phyloP scores from a whole-genome alignment of 352 stramenopile species.

The Globisporangium apiculatum region DNA sequence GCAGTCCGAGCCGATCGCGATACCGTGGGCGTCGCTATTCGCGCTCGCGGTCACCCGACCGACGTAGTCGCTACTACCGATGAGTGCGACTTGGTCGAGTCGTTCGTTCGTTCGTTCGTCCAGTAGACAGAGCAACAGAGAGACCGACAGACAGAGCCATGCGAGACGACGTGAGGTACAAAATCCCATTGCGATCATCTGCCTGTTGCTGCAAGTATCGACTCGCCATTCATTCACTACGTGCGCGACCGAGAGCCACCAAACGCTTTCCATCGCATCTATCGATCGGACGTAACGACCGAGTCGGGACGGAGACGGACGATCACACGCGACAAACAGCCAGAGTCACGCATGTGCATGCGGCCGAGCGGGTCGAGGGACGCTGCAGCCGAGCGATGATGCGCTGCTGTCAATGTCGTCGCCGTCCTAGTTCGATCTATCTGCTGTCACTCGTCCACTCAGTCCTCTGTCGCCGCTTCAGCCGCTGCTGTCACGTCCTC shows the following conservation, averaged over 20 bases:
- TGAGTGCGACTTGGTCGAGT: background rate
- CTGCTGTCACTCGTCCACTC: background rate
- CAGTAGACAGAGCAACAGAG: background rate
- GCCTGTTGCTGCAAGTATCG: too few species aligned
- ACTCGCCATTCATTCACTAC: too few species aligned
- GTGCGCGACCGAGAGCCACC: too few species aligned
- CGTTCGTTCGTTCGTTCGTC: background rate
- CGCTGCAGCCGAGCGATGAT: background rate
- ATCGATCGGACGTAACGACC: too few species aligned
- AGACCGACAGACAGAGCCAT: background rate
- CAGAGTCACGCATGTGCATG: background rate
- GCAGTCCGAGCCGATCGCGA: constrained; percentile 6
- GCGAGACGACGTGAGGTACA: background rate
- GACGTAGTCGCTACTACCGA: constrained; percentile 14
- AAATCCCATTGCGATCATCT: too few species aligned
- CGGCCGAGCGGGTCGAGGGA: too few species aligned
- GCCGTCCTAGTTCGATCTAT: constrained; percentile 13
- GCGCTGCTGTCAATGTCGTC: background rate
- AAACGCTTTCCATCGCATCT: too few species aligned
- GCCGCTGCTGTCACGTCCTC: background rate
- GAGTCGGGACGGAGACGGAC: background rate
- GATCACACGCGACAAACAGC: background rate
- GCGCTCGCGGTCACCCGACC: constrained; percentile 15
- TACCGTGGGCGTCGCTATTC: constrained; percentile 9
- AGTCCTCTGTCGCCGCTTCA: constrained; percentile 11